Evolutionary conservation across 2,329 filamentous ascomycete genomes (phyloP).

Genomic region (Coniochaeta sp.): DNA sequence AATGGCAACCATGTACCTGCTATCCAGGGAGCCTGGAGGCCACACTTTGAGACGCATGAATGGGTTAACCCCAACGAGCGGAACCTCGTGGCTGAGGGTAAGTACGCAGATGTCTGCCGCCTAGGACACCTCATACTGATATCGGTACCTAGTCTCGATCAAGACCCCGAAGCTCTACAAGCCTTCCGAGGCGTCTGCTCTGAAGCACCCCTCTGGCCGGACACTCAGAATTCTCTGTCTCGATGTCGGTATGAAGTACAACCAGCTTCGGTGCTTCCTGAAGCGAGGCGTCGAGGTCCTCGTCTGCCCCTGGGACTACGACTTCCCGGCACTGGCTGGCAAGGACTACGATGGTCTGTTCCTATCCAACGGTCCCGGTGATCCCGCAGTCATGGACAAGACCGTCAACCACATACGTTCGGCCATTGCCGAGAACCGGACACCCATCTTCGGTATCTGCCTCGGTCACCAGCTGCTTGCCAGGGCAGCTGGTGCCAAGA

Average conservation of each 20-base stretch:
- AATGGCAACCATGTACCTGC: slow-evolving; percentile 34
- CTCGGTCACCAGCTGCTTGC: slow-evolving; percentile 90
- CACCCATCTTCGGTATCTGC: slow-evolving; percentile 93
- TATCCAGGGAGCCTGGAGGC: slow-evolving; percentile 34
- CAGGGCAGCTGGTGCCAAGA: slow-evolving; percentile 76
- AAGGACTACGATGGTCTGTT: slow-evolving; percentile 94
- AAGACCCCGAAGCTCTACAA: slow-evolving; percentile 79
- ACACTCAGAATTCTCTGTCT: slow-evolving; percentile 83
- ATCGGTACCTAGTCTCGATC: slow-evolving; percentile 66
- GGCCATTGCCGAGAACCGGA: slow-evolving; percentile 71
- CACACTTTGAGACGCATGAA: slow-evolving; percentile 70
- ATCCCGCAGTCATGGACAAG: slow-evolving; percentile 75
- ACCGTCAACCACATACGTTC: slow-evolving; percentile 75
- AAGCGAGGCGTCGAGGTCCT: slow-evolving; percentile 87
- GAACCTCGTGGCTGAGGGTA: slow-evolving; percentile 92
- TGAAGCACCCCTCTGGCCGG: slow-evolving; percentile 84
- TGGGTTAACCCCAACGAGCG: slow-evolving; percentile 90
- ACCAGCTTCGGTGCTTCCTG: slow-evolving; percentile 90
- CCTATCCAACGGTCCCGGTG: slow-evolving; percentile 94
- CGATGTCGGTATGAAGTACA: slow-evolving; percentile 97
- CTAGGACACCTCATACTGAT: slow-evolving; percentile 21
- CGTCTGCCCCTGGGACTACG: slow-evolving; percentile 93
- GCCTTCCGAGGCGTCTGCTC: slow-evolving; percentile 61
- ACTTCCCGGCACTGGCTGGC: slow-evolving; percentile 69
- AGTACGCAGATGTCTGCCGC: slow-evolving; percentile 32